These are phyloP conservation scores for Datura wrightii DNA, from an alignment of 257 asterid species.

Conservation along the genomic window DNA sequence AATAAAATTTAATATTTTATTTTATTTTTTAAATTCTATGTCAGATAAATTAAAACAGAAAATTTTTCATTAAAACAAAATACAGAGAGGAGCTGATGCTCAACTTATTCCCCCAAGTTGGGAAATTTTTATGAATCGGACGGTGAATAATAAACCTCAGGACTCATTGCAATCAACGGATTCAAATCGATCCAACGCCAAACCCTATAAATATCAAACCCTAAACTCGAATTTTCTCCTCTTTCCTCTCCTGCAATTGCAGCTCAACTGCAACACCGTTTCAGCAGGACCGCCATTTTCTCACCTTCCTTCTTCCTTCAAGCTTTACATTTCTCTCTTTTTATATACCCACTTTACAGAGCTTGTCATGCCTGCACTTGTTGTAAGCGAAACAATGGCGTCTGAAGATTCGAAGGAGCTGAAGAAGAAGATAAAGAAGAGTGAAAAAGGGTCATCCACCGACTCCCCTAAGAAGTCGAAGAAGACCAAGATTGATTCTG, in stretches of 20 bases:
- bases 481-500: conserved; percentile 55
- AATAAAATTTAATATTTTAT: too few relatives aligned
- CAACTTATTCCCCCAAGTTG: conserved; percentile 1
- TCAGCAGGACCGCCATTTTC: conserved; percentile 46
- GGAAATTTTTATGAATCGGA: conserved; percentile 2
- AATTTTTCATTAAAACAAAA: too few relatives aligned
- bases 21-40: too few relatives aligned
- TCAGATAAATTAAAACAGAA: too few relatives aligned
- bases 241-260: conserved; percentile 52
- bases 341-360: not conserved
- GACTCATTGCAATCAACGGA: conserved; percentile 43
- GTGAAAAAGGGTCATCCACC: conserved; percentile 40
- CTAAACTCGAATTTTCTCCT: conserved; percentile 41
- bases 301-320: not conserved
- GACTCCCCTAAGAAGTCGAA: conserved; percentile 57
- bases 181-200: conserved; percentile 17
- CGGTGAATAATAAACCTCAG: conserved; percentile 31
- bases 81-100: not conserved
- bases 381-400: conserved; percentile 44
- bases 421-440: conserved; percentile 46
- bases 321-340: not conserved
- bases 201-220: conserved; percentile 58
- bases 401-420: conserved; percentile 43
- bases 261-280: conserved; percentile 36
- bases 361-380: conserved; percentile 61